Conservation (phyloP, 2,329 filamentous ascomycete genomes). For the Corinectria fuckeliana region DNA sequence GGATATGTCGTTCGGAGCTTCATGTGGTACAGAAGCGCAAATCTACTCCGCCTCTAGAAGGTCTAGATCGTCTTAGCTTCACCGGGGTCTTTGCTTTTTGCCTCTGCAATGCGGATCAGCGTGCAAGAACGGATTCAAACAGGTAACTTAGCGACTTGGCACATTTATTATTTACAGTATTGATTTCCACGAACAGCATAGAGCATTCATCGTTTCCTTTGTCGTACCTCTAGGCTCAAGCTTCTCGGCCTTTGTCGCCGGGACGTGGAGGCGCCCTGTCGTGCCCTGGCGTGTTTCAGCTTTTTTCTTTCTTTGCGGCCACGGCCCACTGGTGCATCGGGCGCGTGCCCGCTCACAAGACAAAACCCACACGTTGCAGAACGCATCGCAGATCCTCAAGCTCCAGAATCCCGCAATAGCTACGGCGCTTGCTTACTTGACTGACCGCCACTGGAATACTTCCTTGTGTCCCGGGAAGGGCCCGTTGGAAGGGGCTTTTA, state of each 20-base stretch:
- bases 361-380: conserved; percentile 1
- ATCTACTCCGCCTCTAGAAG: neutral
- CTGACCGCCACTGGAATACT: conserved; percentile 20
- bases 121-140: neutral
- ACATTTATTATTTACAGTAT: no score
- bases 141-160: no score
- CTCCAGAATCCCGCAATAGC: neutral
- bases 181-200: conserved; percentile 3
- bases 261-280: conserved; percentile 2
- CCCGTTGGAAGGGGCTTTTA: neutral
- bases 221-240: conserved; percentile 1
- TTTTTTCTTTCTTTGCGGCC: conserved; percentile 8
- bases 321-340: neutral
- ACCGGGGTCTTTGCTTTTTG: neutral
- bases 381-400: conserved; percentile 13
- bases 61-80: neutral
- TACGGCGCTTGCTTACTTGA: conserved; percentile 8
- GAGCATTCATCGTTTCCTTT: neutral
- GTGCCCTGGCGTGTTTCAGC: conserved; percentile 22
- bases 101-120: neutral
- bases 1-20: neutral
- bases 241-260: conserved; percentile 9
- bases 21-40: neutral
- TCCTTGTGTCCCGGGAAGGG: neutral
- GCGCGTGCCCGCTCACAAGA: conserved; percentile 6